Evolutionary conservation across 257 asterid genomes (phyloP).

Genomic region (Agastache rugosa): DNA sequence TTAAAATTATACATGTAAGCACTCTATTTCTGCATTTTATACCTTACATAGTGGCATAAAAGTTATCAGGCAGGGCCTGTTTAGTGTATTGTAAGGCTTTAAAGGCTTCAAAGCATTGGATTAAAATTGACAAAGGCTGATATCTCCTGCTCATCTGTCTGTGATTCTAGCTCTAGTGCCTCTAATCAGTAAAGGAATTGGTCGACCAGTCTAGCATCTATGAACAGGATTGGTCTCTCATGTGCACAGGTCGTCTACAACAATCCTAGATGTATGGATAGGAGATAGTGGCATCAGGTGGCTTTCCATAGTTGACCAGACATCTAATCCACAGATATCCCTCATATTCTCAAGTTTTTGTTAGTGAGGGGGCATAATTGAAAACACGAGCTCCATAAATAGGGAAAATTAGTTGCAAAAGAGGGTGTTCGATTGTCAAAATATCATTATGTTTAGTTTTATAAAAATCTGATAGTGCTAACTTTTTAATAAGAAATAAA

Average conservation of each 20-base stretch:
- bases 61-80: conserved; percentile 4
- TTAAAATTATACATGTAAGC: conserved; percentile 14
- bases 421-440: neutral
- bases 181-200: too few species aligned
- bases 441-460: conserved; percentile 6
- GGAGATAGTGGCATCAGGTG: conserved; percentile 15
- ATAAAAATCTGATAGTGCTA: conserved; percentile 1
- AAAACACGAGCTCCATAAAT: neutral
- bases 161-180: too few species aligned
- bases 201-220: too few species aligned
- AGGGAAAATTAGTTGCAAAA: conserved; percentile 4
- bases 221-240: too few species aligned
- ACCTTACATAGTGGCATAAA: neutral
- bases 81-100: conserved; percentile 9
- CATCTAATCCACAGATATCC: conserved; percentile 13
- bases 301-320: conserved; percentile 22
- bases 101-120: conserved; percentile 11
- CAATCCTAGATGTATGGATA: neutral
- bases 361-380: neutral
- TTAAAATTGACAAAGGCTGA: too few species aligned
- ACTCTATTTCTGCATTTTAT: conserved; percentile 23
- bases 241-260: neutral
- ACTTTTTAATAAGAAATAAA: conserved; percentile 3
- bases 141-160: too few species aligned
- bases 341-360: neutral